phyloP scores from a whole-genome alignment of 345 rosid genomes.

The Hibiscus tridactylites region DNA sequence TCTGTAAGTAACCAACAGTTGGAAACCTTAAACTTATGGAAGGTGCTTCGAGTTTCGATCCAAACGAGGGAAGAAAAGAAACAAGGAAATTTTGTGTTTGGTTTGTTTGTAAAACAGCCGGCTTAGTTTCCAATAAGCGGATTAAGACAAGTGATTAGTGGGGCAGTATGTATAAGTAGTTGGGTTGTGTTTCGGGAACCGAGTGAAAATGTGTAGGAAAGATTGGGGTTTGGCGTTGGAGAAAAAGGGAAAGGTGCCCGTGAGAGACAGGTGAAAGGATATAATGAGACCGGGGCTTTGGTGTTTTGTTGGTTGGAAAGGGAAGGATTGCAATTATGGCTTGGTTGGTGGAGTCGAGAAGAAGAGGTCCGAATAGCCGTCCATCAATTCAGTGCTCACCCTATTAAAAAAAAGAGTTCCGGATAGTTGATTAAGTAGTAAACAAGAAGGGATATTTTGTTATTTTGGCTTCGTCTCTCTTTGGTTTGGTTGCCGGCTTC shows the following conservation, averaged over 20 bases:
- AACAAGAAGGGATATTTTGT: no score
- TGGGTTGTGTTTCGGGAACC: not conserved
- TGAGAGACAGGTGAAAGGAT: conserved; percentile 10
- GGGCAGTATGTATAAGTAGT: not conserved
- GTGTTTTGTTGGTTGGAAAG: not conserved
- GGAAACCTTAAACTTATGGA: not conserved
- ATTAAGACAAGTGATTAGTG: not conserved
- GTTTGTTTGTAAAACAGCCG: not conserved
- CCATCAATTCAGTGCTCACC: not conserved
- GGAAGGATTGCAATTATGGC: not conserved
- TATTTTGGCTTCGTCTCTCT: no score
- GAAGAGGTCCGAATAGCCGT: conserved; percentile 1
- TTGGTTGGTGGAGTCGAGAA: conserved; percentile 2
- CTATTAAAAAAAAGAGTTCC: not conserved
- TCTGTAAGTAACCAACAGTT: not conserved
- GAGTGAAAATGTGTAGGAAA: not conserved
- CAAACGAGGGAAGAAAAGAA: conserved; percentile 9
- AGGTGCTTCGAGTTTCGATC: not conserved
- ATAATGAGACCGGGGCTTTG: not conserved
- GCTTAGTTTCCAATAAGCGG: not conserved
- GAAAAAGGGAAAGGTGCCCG: not conserved
- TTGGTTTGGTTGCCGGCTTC: no score
- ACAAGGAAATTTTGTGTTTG: not conserved
- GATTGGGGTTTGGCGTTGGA: not conserved
- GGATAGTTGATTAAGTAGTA: no score